Percentiles rank a stretch among this genome's conserved stretches.
Conservation (phyloP, 208 protist genomes). For the Leishmania amazonensis region DNA sequence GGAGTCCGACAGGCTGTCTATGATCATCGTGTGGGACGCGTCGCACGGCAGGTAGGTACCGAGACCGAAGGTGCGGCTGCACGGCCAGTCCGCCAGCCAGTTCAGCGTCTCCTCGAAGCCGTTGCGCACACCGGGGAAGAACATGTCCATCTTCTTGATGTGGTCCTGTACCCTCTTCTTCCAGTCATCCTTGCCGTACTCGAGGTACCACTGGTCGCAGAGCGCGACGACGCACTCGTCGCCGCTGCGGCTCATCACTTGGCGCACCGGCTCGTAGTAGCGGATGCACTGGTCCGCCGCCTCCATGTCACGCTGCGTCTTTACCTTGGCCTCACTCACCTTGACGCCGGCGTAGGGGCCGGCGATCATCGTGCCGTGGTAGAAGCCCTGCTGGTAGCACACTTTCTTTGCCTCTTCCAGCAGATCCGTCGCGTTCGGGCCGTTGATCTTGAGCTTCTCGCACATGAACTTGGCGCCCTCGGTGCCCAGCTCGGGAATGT, state of each 20-base stretch:
- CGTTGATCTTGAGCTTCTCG: slow-evolving; percentile 96
- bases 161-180: slow-evolving; percentile 83
- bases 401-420: slow-evolving; percentile 98
- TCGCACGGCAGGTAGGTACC: slow-evolving; percentile 98
- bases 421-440: slow-evolving; percentile 94
- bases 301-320: slow-evolving; percentile 83
- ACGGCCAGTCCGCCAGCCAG: slow-evolving; percentile 99
- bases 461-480: slow-evolving; percentile 89
- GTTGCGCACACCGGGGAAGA: slow-evolving; percentile 89
- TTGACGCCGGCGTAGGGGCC: slow-evolving; percentile 74
- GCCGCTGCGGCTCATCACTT: slow-evolving; percentile 98
- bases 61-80: slow-evolving; percentile 99
- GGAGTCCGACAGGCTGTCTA: slow-evolving; percentile 99
- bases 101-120: slow-evolving; percentile 95
- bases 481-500: slow-evolving; percentile 92
- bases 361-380: slow-evolving; percentile 95
- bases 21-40: slow-evolving; percentile 93
- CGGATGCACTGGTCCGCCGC: slow-evolving; percentile 75
- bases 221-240: slow-evolving; percentile 99
- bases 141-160: slow-evolving; percentile 94
- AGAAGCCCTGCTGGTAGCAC: slow-evolving; percentile 98
- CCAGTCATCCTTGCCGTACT: slow-evolving; percentile 99
- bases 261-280: slow-evolving; percentile 97
- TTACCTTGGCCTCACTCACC: slow-evolving; percentile 96
- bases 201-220: slow-evolving; percentile 99